Evolutionary conservation across 345 rosid species (phyloP), one percentile per base, ranked within the genome.

Genomic region (Boechera divaricarpa): DNA sequence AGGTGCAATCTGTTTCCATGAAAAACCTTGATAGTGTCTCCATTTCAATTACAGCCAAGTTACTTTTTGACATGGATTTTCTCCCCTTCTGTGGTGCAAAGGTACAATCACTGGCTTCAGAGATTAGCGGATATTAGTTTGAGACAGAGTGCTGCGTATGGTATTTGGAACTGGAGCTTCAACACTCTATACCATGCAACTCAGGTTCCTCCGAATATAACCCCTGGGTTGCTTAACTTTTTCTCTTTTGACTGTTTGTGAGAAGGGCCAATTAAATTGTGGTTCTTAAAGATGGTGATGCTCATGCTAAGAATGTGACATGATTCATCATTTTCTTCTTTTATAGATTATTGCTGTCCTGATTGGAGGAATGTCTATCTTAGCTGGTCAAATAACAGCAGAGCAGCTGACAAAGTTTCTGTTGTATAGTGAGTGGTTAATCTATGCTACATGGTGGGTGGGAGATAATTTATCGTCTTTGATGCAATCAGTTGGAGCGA

Each of bases 401-500:
- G 99, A 94, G 89, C 80, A 90, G 81, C 98, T 94, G 71, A 92
- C 98, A 1, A 94, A 94, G 85, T 94, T 88, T 82, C 84, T 94
- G 84, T 75, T 94, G 76, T 94, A 94, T 78, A 92, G 98, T 72
- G 99, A 94, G 78, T 92, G 98, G 99, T 84, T 94, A 82, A 92
- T 94, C 73, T 94, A 87, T 79, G 90, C 99, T 67, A 90, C 98
- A 47, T 94, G 98, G 98, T 92, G 94, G 97, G 92, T 89, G 63
- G 98, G 98, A 63, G 99, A 94, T 85, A 94, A 87, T 79, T 68
- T 95, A 80, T 92, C 97, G 29, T 83, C 88, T 51, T 75, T 95
- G 80, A 92, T 95, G 98, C 99, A 95, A 79, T 92, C 99, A 67
- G 87, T 92, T 76, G 99, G 99, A 69, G 99, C 99, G 36, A 95